Conservation (phyloP, 2,329 filamentous ascomycete genomes). For the Stachybotrys chartarum region DNA sequence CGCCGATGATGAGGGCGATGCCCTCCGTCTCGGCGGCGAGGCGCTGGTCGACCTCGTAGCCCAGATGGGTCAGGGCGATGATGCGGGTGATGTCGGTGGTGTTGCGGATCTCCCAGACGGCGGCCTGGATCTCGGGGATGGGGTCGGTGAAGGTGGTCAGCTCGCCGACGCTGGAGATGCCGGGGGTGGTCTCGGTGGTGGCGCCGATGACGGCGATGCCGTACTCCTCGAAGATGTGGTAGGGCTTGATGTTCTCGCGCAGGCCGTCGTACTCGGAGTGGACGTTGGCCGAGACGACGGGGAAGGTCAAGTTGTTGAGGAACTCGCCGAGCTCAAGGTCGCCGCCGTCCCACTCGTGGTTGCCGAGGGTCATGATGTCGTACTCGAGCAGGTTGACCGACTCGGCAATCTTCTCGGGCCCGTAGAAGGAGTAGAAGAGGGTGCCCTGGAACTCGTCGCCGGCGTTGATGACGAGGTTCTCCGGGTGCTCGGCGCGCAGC, state of each 20-base stretch:
- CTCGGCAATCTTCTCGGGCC: conserved; percentile 61
- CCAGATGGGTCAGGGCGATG: conserved; percentile 60
- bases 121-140: conserved; percentile 50
- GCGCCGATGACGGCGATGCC: conserved; percentile 57
- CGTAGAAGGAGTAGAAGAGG: conserved; percentile 60
- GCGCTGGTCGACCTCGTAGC: conserved; percentile 55
- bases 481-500: conserved; percentile 48
- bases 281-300: conserved; percentile 57
- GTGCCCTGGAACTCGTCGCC: conserved; percentile 67
- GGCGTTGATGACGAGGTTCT: conserved; percentile 56
- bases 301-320: conserved; percentile 56
- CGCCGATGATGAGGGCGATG: conserved; percentile 62
- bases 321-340: conserved; percentile 57
- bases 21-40: conserved; percentile 54
- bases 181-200: conserved; percentile 51
- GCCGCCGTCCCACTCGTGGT: conserved; percentile 61
- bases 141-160: conserved; percentile 53
- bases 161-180: conserved; percentile 50
- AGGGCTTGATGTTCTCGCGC: conserved; percentile 58
- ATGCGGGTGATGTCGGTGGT: conserved; percentile 58
- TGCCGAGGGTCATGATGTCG: conserved; percentile 60
- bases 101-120: conserved; percentile 53
- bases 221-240: conserved; percentile 56
- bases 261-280: conserved; percentile 51
- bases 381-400: conserved; percentile 60